Evolutionary conservation across 441 rosid genomes (phyloP), one percentile per base, ranked within the genome.

Genomic region (Euphorbia schlechtendalii): DNA sequence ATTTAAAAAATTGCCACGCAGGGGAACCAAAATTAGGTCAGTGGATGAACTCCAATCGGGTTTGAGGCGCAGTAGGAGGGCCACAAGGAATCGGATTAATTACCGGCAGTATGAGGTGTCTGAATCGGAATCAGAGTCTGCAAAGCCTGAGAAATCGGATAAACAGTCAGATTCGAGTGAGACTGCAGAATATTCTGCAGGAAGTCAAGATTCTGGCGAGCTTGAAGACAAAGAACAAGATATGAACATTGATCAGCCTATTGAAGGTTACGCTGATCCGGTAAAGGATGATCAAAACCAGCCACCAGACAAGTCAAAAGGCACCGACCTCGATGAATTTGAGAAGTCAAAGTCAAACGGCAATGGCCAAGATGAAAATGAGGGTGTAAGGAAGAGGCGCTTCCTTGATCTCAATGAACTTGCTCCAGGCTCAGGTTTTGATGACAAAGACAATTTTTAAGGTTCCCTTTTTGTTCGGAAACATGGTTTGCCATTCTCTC

Each of bases 31-130:
- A 79, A 63, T 81, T 75, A 76, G 96, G 75, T 88, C 91, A 12
- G 90, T 86, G 49, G 86, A 69, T 70, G 85, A 84, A 69, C 75
- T 86, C 28, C 96, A 84, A 74, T 78, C 89, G 57, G 97, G 99
- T 76, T 79, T 95, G 65, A 86, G 99, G 73, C 98, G 98, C 57
- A 95, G 99, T 78, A 95, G 78, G 78, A 85, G 99, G 81, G 83
- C 96, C 49, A 86, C 91, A 9, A 76, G 89, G 65, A 89, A 82
- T 71, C 85, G 70, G 61, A 74, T 91, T 55, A 82, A 89, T 70
- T 95, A 95, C 75, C 81, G 75, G 68, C 96, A 89, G 58, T 89
- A 86, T 54, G 98, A 89, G 66, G 51, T 81, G 66, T 88, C 98
- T 1, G 99, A 89, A 53, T 91, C 99, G 51, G 99, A 92, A 72